Evolutionary conservation across 495 filamentous ascomycete species (phyloP).

Genomic region (Tuber magnatum): DNA sequence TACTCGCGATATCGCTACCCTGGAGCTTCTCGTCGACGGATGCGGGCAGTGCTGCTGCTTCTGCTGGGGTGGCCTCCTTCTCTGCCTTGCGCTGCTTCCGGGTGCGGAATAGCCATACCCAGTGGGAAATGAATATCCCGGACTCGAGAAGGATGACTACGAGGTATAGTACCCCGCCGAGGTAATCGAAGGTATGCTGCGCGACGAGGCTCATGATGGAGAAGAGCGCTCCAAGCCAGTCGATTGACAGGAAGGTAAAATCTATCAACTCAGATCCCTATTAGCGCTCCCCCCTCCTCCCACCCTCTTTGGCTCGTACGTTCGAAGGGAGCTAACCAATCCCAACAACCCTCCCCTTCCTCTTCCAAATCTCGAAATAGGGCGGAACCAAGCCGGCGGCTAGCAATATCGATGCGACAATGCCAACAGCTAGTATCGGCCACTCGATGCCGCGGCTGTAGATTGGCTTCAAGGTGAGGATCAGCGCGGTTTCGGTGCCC

Average conservation of each 20-base stretch:
- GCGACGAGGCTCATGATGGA: conserved; percentile 66
- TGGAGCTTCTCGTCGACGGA: neutral
- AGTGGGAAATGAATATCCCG: conserved; percentile 62
- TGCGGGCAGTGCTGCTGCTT: neutral
- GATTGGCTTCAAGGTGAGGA: conserved; percentile 53
- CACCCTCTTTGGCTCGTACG: neutral
- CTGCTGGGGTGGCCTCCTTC: conserved; percentile 40
- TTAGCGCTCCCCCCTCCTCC: neutral
- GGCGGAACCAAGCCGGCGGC: conserved; percentile 60
- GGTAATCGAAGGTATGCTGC: conserved; percentile 61
- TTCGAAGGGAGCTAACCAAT: conserved; percentile 49
- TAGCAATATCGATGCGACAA: conserved; percentile 55
- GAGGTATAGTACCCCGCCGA: conserved; percentile 65
- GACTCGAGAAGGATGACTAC: conserved; percentile 59
- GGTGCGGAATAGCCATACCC: conserved; percentile 60
- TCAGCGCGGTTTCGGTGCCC: conserved; percentile 54
- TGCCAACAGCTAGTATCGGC: conserved; percentile 56
- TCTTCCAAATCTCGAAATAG: conserved; percentile 66
- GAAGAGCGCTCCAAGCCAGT: conserved; percentile 67
- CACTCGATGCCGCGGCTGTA: conserved; percentile 51
- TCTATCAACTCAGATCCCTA: conserved; percentile 6
- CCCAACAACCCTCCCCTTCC: conserved; percentile 61
- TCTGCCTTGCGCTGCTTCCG: conserved; percentile 54
- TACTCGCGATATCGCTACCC: neutral
- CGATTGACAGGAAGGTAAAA: conserved; percentile 56